Evolutionary conservation across 768 basidiomycete species (phyloP).

Genomic region (Tricholoma terreum): DNA sequence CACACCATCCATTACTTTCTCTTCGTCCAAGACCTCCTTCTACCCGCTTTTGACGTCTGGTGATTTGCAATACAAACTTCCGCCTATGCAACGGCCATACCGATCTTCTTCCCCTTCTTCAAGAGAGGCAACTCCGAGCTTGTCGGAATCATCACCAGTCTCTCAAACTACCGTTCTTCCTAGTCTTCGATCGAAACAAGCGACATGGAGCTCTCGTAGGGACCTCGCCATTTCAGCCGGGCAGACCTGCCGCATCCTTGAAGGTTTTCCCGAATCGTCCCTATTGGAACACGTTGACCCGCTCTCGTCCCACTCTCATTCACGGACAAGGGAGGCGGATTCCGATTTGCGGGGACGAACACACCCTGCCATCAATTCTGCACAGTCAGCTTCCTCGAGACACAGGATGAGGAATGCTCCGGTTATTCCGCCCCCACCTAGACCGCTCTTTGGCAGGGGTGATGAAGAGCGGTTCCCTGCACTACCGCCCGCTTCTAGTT

Average conservation of each 20-base stretch:
- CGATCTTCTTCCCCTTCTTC: conserved; percentile 52
- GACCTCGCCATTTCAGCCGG: conserved; percentile 62
- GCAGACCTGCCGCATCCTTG: conserved; percentile 46
- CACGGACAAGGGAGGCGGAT: conserved; percentile 1
- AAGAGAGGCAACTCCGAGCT: conserved; percentile 41
- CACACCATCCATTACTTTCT: conserved; percentile 26
- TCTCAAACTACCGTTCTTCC: conserved; percentile 39
- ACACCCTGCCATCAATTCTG: conserved; percentile 5
- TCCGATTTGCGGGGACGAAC: conserved; percentile 10
- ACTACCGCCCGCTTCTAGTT: too few species aligned
- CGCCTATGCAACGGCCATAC: conserved; percentile 54
- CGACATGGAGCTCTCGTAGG: conserved; percentile 71
- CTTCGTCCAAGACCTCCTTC: conserved; percentile 37
- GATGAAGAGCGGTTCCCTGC: too few species aligned
- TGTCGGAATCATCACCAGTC: conserved; percentile 42
- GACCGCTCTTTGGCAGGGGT: too few species aligned
- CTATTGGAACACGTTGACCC: neutral
- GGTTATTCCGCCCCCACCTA: conserved; percentile 12
- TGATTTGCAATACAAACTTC: conserved; percentile 61
- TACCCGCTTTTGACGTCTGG: conserved; percentile 65
- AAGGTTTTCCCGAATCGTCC: conserved; percentile 38
- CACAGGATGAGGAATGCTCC: conserved; percentile 11
- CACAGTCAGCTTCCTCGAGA: neutral
- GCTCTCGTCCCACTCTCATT: neutral
- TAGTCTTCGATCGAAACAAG: conserved; percentile 48